Evolutionary conservation across 2,329 filamentous ascomycete genomes (phyloP).

Genomic region (Paecilomyces sp.): DNA sequence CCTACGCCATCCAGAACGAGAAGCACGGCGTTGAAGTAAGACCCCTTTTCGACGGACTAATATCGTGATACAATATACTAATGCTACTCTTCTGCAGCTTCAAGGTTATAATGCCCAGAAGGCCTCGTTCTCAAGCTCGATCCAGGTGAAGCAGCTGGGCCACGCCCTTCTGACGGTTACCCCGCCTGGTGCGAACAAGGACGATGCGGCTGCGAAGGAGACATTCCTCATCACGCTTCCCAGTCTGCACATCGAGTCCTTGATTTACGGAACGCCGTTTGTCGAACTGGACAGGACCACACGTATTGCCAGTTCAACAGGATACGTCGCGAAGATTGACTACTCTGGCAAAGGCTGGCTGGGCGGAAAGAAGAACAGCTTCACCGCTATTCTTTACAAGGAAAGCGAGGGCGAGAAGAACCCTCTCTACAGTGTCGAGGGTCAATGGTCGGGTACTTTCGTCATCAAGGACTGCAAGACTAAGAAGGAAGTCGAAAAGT

Average conservation of each 20-base stretch:
- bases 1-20: constrained; percentile 85
- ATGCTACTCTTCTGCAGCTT: constrained; percentile 27
- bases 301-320: constrained; percentile 78
- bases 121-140: constrained; percentile 86
- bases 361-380: constrained; percentile 89
- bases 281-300: constrained; percentile 82
- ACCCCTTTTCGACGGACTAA: not conserved
- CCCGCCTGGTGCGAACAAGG: constrained; percentile 45
- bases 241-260: constrained; percentile 83
- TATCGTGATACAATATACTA: not conserved
- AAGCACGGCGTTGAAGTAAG: constrained; percentile 63
- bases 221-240: constrained; percentile 88
- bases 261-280: constrained; percentile 68
- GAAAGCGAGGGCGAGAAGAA: constrained; percentile 58
- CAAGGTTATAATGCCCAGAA: constrained; percentile 94
- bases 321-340: constrained; percentile 83
- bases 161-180: constrained; percentile 73
- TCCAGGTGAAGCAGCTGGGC: constrained; percentile 90
- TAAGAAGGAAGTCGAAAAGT: constrained; percentile 47
- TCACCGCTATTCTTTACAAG: constrained; percentile 68
- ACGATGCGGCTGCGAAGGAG: constrained; percentile 41
- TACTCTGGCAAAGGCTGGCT: constrained; percentile 94
- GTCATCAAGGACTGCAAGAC: constrained; percentile 63
- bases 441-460: constrained; percentile 84
- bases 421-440: constrained; percentile 70